phyloP scores from a whole-genome alignment of 768 basidiomycete genomes.

The Xerocomus potaroensis region DNA sequence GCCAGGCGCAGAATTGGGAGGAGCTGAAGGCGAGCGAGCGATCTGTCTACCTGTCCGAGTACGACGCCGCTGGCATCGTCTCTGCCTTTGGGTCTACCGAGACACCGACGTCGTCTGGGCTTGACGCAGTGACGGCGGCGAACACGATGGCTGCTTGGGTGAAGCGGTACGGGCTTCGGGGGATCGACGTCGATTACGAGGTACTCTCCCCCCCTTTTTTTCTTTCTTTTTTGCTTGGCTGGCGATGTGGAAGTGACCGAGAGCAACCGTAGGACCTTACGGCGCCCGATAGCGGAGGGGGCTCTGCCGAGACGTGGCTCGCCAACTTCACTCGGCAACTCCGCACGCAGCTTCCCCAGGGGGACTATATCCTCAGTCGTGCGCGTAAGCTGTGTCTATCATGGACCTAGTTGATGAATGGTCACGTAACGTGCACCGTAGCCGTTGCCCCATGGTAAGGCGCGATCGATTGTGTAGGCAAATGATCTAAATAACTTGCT shows the following conservation, averaged over 20 bases:
- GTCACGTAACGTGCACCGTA: slow-evolving; percentile 1
- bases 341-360: slow-evolving; percentile 30
- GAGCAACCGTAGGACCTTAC: slow-evolving; percentile 35
- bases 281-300: slow-evolving; percentile 33
- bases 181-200: slow-evolving; percentile 55
- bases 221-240: too few species aligned
- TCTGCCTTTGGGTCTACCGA: slow-evolving; percentile 47
- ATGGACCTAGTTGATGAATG: not conserved
- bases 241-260: too few species aligned
- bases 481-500: not conserved
- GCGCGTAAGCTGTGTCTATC: slow-evolving; percentile 32
- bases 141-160: slow-evolving; percentile 46
- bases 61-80: slow-evolving; percentile 52
- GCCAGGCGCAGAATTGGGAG: slow-evolving; percentile 45
- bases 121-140: slow-evolving; percentile 38
- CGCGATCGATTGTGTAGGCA: not conserved
- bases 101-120: slow-evolving; percentile 40
- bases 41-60: slow-evolving; percentile 41
- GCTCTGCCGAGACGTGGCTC: slow-evolving; percentile 37
- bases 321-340: slow-evolving; percentile 31
- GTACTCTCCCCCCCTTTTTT: too few species aligned
- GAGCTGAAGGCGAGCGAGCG: slow-evolving; percentile 35
- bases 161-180: slow-evolving; percentile 41
- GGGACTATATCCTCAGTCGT: slow-evolving; percentile 33
- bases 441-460: slow-evolving; percentile 23